A percentile compares a stretch with the other conserved stretches of the same genome.
Evolutionary conservation across 495 filamentous ascomycete species (phyloP).

Genomic region (Cercophora scortea): DNA sequence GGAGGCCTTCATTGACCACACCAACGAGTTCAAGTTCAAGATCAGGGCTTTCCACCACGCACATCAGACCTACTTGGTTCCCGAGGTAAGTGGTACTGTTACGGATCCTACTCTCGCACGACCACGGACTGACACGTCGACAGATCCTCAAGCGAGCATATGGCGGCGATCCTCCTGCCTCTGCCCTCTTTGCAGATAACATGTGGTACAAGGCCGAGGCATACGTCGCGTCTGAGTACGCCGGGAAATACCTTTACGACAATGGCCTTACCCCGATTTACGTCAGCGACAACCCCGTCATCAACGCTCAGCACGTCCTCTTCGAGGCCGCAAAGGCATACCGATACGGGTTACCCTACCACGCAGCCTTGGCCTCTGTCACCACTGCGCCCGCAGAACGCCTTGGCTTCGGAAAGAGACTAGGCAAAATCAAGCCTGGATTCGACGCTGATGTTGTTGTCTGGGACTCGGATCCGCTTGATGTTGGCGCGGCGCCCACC

Average conservation of each 20-base stretch:
- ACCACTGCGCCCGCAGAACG: conserved; percentile 54
- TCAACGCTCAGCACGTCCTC: conserved; percentile 43
- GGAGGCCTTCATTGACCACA: conserved; percentile 54
- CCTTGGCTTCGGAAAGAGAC: conserved; percentile 48
- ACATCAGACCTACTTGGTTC: conserved; percentile 51
- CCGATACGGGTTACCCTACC: conserved; percentile 51
- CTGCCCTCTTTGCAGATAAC: conserved; percentile 50
- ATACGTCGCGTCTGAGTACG: conserved; percentile 50
- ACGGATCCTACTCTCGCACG: no score
- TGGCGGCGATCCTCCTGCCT: conserved; percentile 36
- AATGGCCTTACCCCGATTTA: conserved; percentile 47
- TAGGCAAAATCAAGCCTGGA: conserved; percentile 54
- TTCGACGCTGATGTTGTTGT: conserved; percentile 61
- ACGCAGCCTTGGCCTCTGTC: conserved; percentile 52
- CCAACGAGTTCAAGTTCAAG: conserved; percentile 57
- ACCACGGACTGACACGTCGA: neutral
- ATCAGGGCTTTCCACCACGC: conserved; percentile 59
- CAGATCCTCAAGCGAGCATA: conserved; percentile 44
- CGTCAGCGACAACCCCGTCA: conserved; percentile 42
- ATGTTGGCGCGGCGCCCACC: conserved; percentile 50
- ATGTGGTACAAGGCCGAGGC: conserved; percentile 60
- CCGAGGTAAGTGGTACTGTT: conserved; percentile 29
- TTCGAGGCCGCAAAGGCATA: conserved; percentile 56
- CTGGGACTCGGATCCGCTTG: conserved; percentile 59
- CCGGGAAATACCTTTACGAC: conserved; percentile 53